phyloP scores from a whole-genome alignment of 208 protist species.

The Herpetomonas samuelpessoai region DNA sequence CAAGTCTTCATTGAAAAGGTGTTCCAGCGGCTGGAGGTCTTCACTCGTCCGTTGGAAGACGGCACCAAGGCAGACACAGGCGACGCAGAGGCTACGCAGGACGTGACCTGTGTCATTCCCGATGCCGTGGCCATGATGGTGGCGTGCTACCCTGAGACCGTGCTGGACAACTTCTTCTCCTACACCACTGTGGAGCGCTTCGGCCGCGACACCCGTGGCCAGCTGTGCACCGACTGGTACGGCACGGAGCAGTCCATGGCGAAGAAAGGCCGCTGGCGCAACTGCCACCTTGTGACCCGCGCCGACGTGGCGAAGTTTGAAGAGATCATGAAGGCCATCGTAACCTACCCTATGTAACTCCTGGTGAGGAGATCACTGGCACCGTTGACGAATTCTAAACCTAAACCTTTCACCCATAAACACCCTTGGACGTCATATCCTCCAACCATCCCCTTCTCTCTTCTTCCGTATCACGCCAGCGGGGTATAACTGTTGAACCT shows the following conservation, averaged over 20 bases:
- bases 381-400: background rate
- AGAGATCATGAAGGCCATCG: conserved; percentile 42
- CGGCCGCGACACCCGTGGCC: conserved; percentile 64
- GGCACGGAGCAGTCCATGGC: conserved; percentile 84
- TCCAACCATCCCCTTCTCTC: background rate
- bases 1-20: conserved; percentile 75
- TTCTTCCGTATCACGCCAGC: too few species aligned
- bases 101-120: conserved; percentile 79
- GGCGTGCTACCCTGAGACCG: conserved; percentile 46
- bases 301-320: conserved; percentile 36
- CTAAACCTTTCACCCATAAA: background rate
- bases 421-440: background rate
- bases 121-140: conserved; percentile 73
- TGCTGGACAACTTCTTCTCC: conserved; percentile 62
- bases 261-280: conserved; percentile 76
- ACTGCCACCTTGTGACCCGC: conserved; percentile 60
- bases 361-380: too few species aligned
- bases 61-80: conserved; percentile 69
- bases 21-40: conserved; percentile 67
- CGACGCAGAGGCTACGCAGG: conserved; percentile 70
- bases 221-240: conserved; percentile 81
- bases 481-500: too few species aligned
- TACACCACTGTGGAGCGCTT: conserved; percentile 73
- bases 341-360: too few species aligned
- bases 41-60: conserved; percentile 60